Percentiles rank a stretch among this genome's conserved stretches.
Conservation (phyloP, 2,329 filamentous ascomycete genomes). For the Periconia sp. region DNA sequence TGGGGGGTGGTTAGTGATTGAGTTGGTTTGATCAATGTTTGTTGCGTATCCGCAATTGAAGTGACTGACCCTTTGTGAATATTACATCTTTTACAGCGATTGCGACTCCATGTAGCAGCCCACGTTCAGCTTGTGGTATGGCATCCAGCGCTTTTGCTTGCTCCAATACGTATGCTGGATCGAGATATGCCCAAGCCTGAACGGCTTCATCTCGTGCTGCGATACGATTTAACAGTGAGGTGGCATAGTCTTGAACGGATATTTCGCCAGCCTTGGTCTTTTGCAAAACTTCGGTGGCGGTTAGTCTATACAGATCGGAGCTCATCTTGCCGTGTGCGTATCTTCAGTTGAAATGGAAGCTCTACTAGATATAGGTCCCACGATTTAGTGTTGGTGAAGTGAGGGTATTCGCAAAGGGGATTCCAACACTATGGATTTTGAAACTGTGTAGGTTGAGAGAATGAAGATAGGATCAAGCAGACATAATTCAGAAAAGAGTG, state of each 20-base stretch:
- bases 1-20: neutral
- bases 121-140: slow-evolving; percentile 51
- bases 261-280: slow-evolving; percentile 17
- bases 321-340: neutral
- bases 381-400: neutral
- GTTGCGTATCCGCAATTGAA: too few species aligned
- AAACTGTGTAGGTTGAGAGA: neutral
- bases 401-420: neutral
- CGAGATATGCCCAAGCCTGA: slow-evolving; percentile 36
- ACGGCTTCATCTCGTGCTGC: slow-evolving; percentile 23
- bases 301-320: neutral
- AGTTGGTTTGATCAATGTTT: too few species aligned
- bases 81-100: slow-evolving; percentile 65
- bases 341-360: neutral
- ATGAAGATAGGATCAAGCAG: neutral
- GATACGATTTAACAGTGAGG: slow-evolving; percentile 30
- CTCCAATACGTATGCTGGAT: slow-evolving; percentile 46
- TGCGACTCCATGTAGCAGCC: slow-evolving; percentile 59
- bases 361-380: too few species aligned
- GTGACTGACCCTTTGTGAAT: slow-evolving; percentile 41
- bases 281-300: neutral
- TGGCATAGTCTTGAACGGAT: slow-evolving; percentile 33
- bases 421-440: too few species aligned
- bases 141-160: slow-evolving; percentile 56
- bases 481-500: neutral